Conservation (phyloP, 768 basidiomycete species). For the Pisolithus marmoratus region DNA sequence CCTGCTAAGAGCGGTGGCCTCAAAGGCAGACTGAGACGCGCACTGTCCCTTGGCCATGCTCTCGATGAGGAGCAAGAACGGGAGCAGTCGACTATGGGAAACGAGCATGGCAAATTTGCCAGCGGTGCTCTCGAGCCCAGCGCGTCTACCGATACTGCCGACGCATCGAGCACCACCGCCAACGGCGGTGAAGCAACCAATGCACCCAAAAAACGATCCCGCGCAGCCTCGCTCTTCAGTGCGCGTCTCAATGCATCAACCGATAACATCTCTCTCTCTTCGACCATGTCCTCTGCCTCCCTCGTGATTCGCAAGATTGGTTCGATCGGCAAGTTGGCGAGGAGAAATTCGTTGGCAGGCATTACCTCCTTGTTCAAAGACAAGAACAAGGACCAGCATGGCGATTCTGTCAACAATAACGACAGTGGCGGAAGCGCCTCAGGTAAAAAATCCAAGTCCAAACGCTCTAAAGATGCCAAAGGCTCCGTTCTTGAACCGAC, state of each 20-base stretch:
- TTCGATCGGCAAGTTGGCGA: constrained; percentile 80
- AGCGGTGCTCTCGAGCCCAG: constrained; percentile 11
- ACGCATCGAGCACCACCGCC: constrained; percentile 22
- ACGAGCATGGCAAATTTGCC: constrained; percentile 4
- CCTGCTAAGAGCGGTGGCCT: constrained; percentile 59
- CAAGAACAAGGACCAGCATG: constrained; percentile 48
- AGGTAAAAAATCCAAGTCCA: constrained; percentile 40
- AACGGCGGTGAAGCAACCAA: constrained; percentile 10
- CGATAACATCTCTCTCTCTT: constrained; percentile 92
- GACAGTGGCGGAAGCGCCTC: constrained; percentile 17
- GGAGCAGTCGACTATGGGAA: constrained; percentile 12
- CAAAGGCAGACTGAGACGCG: constrained; percentile 72
- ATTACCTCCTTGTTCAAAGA: constrained; percentile 95
- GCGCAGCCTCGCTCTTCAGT: constrained; percentile 78
- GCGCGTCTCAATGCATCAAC: constrained; percentile 82
- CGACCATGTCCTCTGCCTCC: constrained; percentile 90
- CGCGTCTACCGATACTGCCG: too few species aligned
- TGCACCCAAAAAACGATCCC: constrained; percentile 59
- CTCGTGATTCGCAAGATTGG: constrained; percentile 97
- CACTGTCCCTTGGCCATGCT: constrained; percentile 58
- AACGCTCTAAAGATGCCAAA: constrained; percentile 51
- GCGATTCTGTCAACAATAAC: constrained; percentile 22
- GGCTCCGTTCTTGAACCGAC: constrained; percentile 60
- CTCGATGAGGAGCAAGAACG: constrained; percentile 50
- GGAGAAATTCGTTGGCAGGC: constrained; percentile 83